These are phyloP conservation scores for Sporothrix brunneoviolacea DNA, from an alignment of 2,329 filamentous ascomycete genomes.

Conservation along the genomic window DNA sequence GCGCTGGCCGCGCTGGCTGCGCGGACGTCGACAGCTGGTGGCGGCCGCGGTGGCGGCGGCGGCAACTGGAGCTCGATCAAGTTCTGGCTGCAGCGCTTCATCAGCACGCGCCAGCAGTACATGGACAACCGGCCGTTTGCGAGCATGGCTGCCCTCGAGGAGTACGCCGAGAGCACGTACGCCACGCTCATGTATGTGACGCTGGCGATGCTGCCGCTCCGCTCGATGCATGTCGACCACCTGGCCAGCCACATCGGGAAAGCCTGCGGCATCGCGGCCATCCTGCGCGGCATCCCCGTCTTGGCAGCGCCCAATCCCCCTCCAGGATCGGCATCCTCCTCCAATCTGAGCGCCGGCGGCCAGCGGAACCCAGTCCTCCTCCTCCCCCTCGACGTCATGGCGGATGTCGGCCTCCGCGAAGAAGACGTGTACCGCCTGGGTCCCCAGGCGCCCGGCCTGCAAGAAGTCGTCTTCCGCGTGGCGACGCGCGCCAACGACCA, in stretches of 20 bases:
- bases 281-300: slow-evolving; percentile 80
- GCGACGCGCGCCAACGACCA: slow-evolving; percentile 94
- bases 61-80: slow-evolving; percentile 43
- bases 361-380: slow-evolving; percentile 52
- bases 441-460: slow-evolving; percentile 68
- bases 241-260: slow-evolving; percentile 94
- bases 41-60: slow-evolving; percentile 19
- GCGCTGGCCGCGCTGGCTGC: slow-evolving; percentile 58
- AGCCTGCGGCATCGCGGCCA: slow-evolving; percentile 77
- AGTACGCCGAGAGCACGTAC: slow-evolving; percentile 91
- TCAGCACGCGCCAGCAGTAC: slow-evolving; percentile 74
- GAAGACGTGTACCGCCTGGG: slow-evolving; percentile 84
- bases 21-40: slow-evolving; percentile 30
- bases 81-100: slow-evolving; percentile 69
- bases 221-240: slow-evolving; percentile 82
- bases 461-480: slow-evolving; percentile 85
- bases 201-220: slow-evolving; percentile 69
- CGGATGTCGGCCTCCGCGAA: slow-evolving; percentile 69
- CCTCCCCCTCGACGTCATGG: slow-evolving; percentile 85
- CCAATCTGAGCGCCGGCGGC: slow-evolving; percentile 30
- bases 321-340: slow-evolving; percentile 34
- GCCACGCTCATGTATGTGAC: slow-evolving; percentile 87
- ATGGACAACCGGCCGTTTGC: slow-evolving; percentile 79
- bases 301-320: slow-evolving; percentile 68
- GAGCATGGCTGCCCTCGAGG: slow-evolving; percentile 66